phyloP scores from a whole-genome alignment of 805 yeast genomes.

The Wickerhamomyces ciferrii region DNA sequence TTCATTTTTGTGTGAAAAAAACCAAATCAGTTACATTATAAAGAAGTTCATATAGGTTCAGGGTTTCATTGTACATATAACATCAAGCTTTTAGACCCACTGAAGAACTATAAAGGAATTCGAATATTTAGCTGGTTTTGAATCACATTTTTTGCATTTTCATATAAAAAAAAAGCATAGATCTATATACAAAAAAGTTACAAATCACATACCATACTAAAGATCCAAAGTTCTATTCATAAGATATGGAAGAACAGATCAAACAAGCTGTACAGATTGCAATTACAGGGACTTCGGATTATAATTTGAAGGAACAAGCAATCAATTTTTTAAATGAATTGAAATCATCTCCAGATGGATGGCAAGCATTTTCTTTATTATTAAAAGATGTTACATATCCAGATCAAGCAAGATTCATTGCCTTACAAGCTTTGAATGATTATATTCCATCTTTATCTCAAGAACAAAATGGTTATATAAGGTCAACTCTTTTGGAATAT shows the following conservation, averaged over 20 bases:
- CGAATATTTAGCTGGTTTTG: too few relatives aligned
- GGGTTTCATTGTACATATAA: too few relatives aligned
- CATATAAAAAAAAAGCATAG: too few relatives aligned
- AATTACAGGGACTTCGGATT: slow-evolving; percentile 21
- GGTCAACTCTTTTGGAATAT: slow-evolving; percentile 17
- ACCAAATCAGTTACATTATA: background rate
- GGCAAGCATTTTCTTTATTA: slow-evolving; percentile 39
- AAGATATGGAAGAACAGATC: slow-evolving; percentile 19
- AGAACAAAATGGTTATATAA: slow-evolving; percentile 18
- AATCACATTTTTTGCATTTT: too few relatives aligned
- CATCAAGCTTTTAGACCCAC: too few relatives aligned
- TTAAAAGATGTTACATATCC: slow-evolving; percentile 24
- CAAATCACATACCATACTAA: background rate
- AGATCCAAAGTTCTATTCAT: background rate
- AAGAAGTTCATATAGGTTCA: too few relatives aligned
- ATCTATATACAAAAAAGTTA: background rate
- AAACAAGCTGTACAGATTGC: slow-evolving; percentile 26
- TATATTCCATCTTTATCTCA: slow-evolving; percentile 14
- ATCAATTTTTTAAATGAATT: slow-evolving; percentile 37
- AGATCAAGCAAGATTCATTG: slow-evolving; percentile 23
- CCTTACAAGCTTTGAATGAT: slow-evolving; percentile 22
- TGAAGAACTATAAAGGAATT: too few relatives aligned
- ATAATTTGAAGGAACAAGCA: slow-evolving; percentile 28
- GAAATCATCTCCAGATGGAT: slow-evolving; percentile 38
- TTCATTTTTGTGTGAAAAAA: background rate